Evolutionary conservation across 129 eudicot species (phyloP).

Genomic region (Smallanthus sonchifolius): DNA sequence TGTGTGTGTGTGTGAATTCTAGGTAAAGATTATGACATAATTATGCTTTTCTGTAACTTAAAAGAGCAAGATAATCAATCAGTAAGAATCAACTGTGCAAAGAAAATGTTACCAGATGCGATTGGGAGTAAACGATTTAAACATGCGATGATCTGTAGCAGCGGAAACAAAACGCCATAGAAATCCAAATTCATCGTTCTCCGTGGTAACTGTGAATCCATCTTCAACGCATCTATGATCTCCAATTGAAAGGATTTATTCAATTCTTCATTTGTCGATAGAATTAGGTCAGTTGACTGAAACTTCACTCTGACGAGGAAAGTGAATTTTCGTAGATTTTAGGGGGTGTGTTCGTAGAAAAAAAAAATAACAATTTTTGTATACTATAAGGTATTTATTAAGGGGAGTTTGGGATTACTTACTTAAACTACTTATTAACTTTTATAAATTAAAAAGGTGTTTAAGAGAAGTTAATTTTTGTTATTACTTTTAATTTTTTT

Average conservation of each 20-base stretch:
- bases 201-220: conserved; percentile 1
- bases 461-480: too few relatives aligned
- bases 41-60: neutral
- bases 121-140: conserved; percentile 34
- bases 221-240: conserved; percentile 10
- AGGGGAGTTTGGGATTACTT: too few relatives aligned
- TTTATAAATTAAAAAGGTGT: too few relatives aligned
- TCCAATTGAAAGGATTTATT: neutral
- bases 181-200: conserved; percentile 29
- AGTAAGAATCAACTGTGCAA: conserved; percentile 8
- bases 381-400: too few relatives aligned
- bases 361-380: too few relatives aligned
- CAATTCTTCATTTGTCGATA: conserved; percentile 6
- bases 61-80: neutral
- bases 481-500: too few relatives aligned
- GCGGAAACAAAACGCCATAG: conserved; percentile 34
- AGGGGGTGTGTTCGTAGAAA: too few relatives aligned
- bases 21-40: neutral
- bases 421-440: too few relatives aligned
- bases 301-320: conserved; percentile 8
- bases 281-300: conserved; percentile 23
- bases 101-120: conserved; percentile 40
- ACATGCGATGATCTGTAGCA: conserved; percentile 35
- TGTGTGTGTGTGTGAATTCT: too few relatives aligned
- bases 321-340: conserved; percentile 3